Evolutionary conservation across 2,329 filamentous ascomycete species (phyloP), one percentile per base, ranked within the genome.

Genomic region (Niveomyces coronatus): DNA sequence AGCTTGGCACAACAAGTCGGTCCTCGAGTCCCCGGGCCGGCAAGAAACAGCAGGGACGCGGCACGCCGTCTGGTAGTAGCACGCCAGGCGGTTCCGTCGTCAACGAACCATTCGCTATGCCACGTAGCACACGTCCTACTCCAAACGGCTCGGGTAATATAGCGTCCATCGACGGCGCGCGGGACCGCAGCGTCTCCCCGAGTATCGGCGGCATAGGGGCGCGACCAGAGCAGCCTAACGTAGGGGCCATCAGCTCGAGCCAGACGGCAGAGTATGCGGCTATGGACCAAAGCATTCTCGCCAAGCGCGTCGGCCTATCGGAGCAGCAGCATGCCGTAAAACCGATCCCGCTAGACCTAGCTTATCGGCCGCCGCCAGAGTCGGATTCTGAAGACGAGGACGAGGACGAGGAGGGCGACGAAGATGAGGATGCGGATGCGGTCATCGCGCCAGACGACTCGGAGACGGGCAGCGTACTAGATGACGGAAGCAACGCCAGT

Each of bases 251-350:
- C 3, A 57, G 69, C 3, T 59, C 62, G 9, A 71, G 66, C 44
- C 74, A 79, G 48, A 63, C 65, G 28, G 71, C 72, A 8, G 74
- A 73, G 1, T 80, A 79, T 54, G 69, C 74, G n/a, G 75, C 74
- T 2, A 64, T 79, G 16, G 76, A 81, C 41, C 75, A 79, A 51
- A 71, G 68, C 33, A 79, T 79, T 32, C 61, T 81, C 1, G 64
- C 70, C 0, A 62, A 67, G 35, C 68, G 64, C 40, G 65, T 81
- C 2, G 68, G 68, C 3, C 51, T 76, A 2, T 67, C 73, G 1
- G 51, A 76, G 3, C 67, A 73, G 0, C 44, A 53, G 9, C 47
- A 51, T 23, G 57, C 57, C 17, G 48, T 69, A 1, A 57, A 63
- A 15, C 55, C 70, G 0, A 70, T 76, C 16, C 67, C 70, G 1